Evolutionary conservation across 495 filamentous ascomycete species (phyloP).

Genomic region (Hypoxylon intermedium): DNA sequence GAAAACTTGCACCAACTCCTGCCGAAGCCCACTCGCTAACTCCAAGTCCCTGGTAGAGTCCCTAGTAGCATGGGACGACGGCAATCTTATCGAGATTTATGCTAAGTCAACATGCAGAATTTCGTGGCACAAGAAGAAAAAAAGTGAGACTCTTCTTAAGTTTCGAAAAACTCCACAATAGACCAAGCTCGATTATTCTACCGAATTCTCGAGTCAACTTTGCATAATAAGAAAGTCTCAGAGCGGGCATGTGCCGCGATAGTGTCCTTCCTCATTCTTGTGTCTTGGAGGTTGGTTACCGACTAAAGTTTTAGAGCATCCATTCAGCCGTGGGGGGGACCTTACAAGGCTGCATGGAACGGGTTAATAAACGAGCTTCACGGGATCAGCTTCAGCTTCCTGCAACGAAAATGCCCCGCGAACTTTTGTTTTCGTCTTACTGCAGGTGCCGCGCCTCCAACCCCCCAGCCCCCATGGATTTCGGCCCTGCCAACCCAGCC

Average conservation of each 20-base stretch:
- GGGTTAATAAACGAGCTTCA: slow-evolving; percentile 7
- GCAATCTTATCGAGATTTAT: slow-evolving; percentile 28
- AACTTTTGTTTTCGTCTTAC: neutral
- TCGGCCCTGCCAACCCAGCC: slow-evolving; percentile 1
- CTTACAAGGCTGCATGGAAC: neutral
- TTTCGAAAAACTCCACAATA: no score
- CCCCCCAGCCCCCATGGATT: neutral
- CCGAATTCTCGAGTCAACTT: no score
- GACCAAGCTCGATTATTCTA: no score
- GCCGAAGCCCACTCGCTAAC: neutral
- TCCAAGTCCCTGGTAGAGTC: neutral
- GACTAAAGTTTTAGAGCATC: no score
- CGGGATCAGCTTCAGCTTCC: slow-evolving; percentile 24
- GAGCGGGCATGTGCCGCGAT: no score
- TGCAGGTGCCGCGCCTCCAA: slow-evolving; percentile 9
- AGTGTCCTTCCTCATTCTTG: no score
- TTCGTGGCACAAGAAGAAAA: neutral
- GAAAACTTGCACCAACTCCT: neutral
- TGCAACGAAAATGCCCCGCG: slow-evolving; percentile 36
- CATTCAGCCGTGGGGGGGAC: no score
- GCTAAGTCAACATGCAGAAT: slow-evolving; percentile 1
- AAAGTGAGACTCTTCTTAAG: neutral
- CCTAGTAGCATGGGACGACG: slow-evolving; percentile 8
- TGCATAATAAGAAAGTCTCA: no score
- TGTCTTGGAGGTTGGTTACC: no score